A percentile compares a stretch with the other conserved stretches of the same genome.
phyloP scores from a whole-genome alignment of 768 basidiomycete species.

The Fomitopsis pulvina region DNA sequence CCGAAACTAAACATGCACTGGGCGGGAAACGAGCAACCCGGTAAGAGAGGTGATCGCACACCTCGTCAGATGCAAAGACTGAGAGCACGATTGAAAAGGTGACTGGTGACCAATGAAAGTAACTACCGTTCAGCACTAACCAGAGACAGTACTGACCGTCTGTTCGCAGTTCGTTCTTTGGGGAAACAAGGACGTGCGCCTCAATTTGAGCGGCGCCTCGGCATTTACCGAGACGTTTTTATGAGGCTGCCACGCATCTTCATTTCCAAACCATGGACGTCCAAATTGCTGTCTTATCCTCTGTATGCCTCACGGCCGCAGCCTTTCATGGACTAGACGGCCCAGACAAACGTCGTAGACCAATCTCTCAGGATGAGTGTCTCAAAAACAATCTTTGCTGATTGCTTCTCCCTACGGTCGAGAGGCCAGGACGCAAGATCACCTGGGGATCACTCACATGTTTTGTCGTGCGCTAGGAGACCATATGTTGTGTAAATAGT shows the following conservation, averaged over 20 bases:
- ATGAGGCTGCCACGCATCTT: conserved; percentile 10
- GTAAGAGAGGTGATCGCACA: no score
- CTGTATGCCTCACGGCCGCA: conserved; percentile 33
- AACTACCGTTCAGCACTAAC: no score
- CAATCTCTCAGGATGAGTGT: conserved; percentile 27
- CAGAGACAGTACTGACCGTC: no score
- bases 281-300: conserved; percentile 76
- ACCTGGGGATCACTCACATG: conserved; percentile 79
- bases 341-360: conserved; percentile 91
- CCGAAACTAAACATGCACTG: no score
- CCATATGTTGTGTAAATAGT: conserved; percentile 8
- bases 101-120: no score
- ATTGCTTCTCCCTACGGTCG: conserved; percentile 85
- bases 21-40: no score
- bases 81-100: no score
- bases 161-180: no score
- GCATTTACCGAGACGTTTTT: conserved; percentile 6
- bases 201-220: conserved; percentile 11
- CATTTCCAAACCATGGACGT: conserved; percentile 45
- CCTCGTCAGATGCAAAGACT: no score
- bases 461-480: conserved; percentile 11
- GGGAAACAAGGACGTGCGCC: background rate
- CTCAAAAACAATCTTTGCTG: conserved; percentile 95
- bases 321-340: conserved; percentile 53
- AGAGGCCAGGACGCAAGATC: conserved; percentile 88